Conservation (phyloP, 2,329 filamentous ascomycete genomes). For the Aspergillus unguis region DNA sequence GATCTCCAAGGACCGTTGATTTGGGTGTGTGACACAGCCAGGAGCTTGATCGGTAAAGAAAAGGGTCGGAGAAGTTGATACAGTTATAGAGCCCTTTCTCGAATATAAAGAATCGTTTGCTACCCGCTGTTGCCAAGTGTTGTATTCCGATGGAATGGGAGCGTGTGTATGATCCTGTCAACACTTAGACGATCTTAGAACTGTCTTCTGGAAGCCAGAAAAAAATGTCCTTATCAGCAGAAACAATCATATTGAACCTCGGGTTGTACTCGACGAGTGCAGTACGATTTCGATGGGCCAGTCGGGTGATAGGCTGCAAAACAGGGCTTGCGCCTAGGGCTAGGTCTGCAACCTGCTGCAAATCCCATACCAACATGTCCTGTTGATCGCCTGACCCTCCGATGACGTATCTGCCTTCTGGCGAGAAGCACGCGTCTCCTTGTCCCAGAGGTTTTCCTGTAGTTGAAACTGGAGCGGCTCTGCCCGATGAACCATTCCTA, state of each 20-base stretch:
- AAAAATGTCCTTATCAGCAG: constrained; percentile 77
- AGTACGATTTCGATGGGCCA: constrained; percentile 55
- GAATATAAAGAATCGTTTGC: neutral
- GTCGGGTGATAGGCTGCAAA: constrained; percentile 38
- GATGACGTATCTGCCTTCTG: constrained; percentile 84
- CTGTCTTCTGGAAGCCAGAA: constrained; percentile 72
- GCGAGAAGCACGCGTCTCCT: constrained; percentile 82
- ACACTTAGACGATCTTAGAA: constrained; percentile 31
- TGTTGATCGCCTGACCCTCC: constrained; percentile 67
- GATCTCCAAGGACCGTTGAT: constrained; percentile 57
- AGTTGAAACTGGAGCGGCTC: constrained; percentile 51
- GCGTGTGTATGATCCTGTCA: neutral
- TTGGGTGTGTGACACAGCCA: constrained; percentile 63
- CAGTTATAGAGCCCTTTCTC: neutral
- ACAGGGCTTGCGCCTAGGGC: constrained; percentile 54
- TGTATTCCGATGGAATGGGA: neutral
- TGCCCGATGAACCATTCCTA: constrained; percentile 47
- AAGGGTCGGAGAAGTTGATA: constrained; percentile 43
- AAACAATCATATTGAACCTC: constrained; percentile 85
- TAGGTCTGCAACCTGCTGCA: constrained; percentile 44
- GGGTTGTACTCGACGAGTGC: constrained; percentile 85
- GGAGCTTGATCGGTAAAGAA: constrained; percentile 66
- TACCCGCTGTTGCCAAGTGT: neutral
- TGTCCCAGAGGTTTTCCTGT: constrained; percentile 52
- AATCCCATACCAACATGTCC: constrained; percentile 85